These are phyloP conservation scores for Cicer cuneatum DNA, from an alignment of 306 rosid genomes.

Conservation along the genomic window DNA sequence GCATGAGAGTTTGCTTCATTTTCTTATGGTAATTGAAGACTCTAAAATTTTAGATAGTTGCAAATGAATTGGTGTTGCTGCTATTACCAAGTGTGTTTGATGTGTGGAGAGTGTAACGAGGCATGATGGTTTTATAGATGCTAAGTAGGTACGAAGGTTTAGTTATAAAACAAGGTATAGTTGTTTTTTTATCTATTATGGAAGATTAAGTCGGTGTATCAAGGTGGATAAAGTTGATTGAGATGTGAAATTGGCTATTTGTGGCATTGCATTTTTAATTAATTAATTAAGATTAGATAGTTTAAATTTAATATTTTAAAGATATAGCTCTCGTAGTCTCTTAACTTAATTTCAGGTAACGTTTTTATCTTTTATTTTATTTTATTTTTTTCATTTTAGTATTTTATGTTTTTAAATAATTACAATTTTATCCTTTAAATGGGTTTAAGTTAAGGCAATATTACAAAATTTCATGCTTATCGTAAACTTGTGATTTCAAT, in stretches of 20 bases:
- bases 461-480: no score
- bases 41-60: neutral
- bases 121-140: slow-evolving; percentile 46
- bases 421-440: no score
- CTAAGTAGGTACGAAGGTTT: slow-evolving; percentile 42
- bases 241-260: slow-evolving; percentile 41
- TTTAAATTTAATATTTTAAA: no score
- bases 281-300: no score
- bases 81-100: slow-evolving; percentile 38
- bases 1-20: slow-evolving; percentile 45
- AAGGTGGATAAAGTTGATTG: slow-evolving; percentile 37
- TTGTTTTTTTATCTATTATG: slow-evolving; percentile 23
- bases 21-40: slow-evolving; percentile 22
- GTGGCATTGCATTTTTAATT: slow-evolving; percentile 3
- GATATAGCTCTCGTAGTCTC: no score
- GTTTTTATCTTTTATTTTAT: no score
- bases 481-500: no score
- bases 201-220: slow-evolving; percentile 48
- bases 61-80: neutral
- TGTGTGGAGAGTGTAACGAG: slow-evolving; percentile 23
- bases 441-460: no score
- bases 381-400: no score
- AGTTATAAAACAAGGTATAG: slow-evolving; percentile 36
- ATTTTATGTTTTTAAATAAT: no score
- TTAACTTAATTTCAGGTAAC: no score